phyloP scores from a whole-genome alignment of 306 rosid species.

The Urtica urens region DNA sequence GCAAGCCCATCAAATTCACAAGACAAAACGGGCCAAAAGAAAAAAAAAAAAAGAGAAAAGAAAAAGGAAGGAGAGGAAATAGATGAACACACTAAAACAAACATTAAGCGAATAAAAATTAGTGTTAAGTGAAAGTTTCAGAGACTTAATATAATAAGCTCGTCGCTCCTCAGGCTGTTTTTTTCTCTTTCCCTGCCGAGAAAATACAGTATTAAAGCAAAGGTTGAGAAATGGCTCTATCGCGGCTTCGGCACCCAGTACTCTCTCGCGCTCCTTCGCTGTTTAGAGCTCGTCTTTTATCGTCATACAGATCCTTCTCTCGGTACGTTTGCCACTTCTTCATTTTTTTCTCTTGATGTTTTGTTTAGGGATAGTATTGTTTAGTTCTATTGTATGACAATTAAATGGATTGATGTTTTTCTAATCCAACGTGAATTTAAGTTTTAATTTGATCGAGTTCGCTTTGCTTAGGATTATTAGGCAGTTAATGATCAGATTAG shows the following conservation, averaged over 20 bases:
- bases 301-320: slow-evolving; percentile 46
- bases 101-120: too few relatives aligned
- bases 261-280: slow-evolving; percentile 43
- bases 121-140: too few relatives aligned
- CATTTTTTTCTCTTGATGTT: neutral
- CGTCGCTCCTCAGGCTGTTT: neutral
- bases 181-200: neutral
- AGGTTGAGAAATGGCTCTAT: slow-evolving; percentile 44
- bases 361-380: neutral
- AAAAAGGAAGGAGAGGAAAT: neutral
- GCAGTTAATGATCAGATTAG: too few relatives aligned
- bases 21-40: neutral
- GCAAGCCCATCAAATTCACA: neutral
- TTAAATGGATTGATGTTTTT: too few relatives aligned
- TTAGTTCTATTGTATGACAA: neutral
- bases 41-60: neutral
- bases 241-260: slow-evolving; percentile 74
- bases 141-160: too few relatives aligned
- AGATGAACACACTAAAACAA: too few relatives aligned
- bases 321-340: slow-evolving; percentile 29
- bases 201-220: neutral
- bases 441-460: slow-evolving; percentile 9
- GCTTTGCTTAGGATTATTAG: too few relatives aligned
- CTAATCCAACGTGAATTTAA: neutral
- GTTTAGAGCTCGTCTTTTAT: slow-evolving; percentile 44